phyloP scores from a whole-genome alignment of 805 yeast genomes.

The Candida cerambycidarum region DNA sequence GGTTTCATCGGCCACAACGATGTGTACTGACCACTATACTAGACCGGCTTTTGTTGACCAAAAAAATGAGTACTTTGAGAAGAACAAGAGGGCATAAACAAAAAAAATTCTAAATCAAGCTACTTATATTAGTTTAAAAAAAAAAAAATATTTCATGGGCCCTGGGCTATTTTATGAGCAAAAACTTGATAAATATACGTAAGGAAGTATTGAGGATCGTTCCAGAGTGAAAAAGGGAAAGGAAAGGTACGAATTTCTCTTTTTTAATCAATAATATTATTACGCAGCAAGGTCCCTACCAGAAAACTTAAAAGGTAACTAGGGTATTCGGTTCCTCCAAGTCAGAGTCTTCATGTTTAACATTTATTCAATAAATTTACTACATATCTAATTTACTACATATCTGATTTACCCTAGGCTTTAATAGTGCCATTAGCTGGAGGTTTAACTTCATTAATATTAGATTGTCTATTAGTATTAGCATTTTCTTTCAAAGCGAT shows the following conservation, averaged over 20 bases:
- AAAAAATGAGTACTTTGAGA: not conserved
- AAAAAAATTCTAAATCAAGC: too few relatives aligned
- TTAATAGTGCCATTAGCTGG: slow-evolving; percentile 3
- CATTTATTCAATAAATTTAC: not conserved
- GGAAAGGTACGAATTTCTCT: too few relatives aligned
- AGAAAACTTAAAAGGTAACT: not conserved
- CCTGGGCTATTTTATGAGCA: too few relatives aligned
- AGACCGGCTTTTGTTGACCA: slow-evolving; percentile 22
- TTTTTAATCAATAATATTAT: too few relatives aligned
- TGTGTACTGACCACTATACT: slow-evolving; percentile 48
- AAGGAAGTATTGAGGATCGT: too few relatives aligned
- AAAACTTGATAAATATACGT: too few relatives aligned
- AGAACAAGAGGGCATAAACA: too few relatives aligned
- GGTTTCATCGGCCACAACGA: slow-evolving; percentile 50
- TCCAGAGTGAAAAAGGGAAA: too few relatives aligned
- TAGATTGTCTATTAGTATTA: slow-evolving; percentile 40
- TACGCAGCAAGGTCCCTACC: too few relatives aligned
- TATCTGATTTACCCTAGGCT: not conserved
- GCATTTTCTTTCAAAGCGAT: slow-evolving; percentile 86
- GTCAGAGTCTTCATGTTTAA: not conserved
- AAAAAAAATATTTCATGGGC: too few relatives aligned
- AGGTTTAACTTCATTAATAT: slow-evolving; percentile 11
- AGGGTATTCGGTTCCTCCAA: not conserved
- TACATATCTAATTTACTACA: not conserved
- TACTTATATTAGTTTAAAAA: too few relatives aligned